Percentiles rank a stretch among this genome's conserved stretches.
Conservation (phyloP, 495 filamentous ascomycete species). For the Hyaloscypha hepaticicola region DNA sequence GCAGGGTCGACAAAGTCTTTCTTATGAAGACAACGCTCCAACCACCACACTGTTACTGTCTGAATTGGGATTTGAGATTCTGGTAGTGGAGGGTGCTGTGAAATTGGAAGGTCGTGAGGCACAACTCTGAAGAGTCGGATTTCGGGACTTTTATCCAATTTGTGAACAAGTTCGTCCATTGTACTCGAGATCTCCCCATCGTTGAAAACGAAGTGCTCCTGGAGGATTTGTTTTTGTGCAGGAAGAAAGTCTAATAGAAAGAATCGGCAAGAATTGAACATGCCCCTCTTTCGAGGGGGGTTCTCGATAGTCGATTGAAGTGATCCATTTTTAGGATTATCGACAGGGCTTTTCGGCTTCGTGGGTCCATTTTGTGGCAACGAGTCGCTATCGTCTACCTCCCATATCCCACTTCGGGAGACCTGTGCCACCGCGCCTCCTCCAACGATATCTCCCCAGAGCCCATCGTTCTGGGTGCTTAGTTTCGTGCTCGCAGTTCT, state of each 20-base stretch:
- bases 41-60: slow-evolving; percentile 86
- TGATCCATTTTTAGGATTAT: not conserved
- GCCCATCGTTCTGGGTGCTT: slow-evolving; percentile 70
- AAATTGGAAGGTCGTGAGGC: slow-evolving; percentile 41
- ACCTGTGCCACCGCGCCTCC: slow-evolving; percentile 27
- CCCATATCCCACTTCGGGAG: slow-evolving; percentile 27
- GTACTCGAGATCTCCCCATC: slow-evolving; percentile 44
- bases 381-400: slow-evolving; percentile 17
- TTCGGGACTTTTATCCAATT: slow-evolving; percentile 29
- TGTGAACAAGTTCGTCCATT: slow-evolving; percentile 41
- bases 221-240: slow-evolving; percentile 43
- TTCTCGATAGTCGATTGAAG: slow-evolving; percentile 5
- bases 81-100: slow-evolving; percentile 18
- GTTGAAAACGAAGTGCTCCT: slow-evolving; percentile 43
- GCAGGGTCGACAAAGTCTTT: slow-evolving; percentile 68
- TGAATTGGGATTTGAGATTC: slow-evolving; percentile 13
- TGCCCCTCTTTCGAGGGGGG: slow-evolving; percentile 28
- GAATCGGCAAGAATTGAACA: slow-evolving; percentile 60
- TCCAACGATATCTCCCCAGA: slow-evolving; percentile 88
- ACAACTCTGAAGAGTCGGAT: slow-evolving; percentile 48
- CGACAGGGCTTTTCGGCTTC: not conserved
- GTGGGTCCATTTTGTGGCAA: not conserved
- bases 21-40: slow-evolving; percentile 80
- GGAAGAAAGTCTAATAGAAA: slow-evolving; percentile 61
- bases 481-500: slow-evolving; percentile 78